A percentile compares a stretch with the other conserved stretches of the same genome.
phyloP scores from a whole-genome alignment of 305 asterid genomes.

The Salvia sclarea region DNA sequence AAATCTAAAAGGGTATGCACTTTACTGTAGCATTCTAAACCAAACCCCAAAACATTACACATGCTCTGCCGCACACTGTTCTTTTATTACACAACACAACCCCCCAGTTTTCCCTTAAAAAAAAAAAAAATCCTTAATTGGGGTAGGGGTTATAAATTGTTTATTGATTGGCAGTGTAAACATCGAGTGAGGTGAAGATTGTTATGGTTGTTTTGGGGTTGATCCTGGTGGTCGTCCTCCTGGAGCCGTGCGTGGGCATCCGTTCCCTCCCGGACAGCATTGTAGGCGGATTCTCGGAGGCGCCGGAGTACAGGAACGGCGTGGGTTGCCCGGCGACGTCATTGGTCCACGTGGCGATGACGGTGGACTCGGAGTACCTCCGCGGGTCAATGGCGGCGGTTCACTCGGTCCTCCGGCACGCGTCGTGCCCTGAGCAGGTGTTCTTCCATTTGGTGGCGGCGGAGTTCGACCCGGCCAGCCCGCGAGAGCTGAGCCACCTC shows the following conservation, averaged over 20 bases:
- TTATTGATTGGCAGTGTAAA: too few relatives aligned
- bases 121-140: too few relatives aligned
- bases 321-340: slow-evolving; percentile 49
- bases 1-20: not conserved
- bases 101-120: too few relatives aligned
- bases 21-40: not conserved
- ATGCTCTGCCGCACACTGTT: not conserved
- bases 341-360: slow-evolving; percentile 54
- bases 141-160: too few relatives aligned
- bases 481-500: slow-evolving; percentile 42
- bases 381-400: slow-evolving; percentile 61
- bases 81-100: too few relatives aligned
- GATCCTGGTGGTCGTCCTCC: slow-evolving; percentile 29
- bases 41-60: not conserved
- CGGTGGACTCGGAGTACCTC: slow-evolving; percentile 50
- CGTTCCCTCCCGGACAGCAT: slow-evolving; percentile 57
- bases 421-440: slow-evolving; percentile 49
- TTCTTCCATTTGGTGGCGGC: slow-evolving; percentile 49
- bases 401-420: slow-evolving; percentile 55
- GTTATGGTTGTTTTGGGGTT: slow-evolving; percentile 43
- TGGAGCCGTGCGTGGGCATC: slow-evolving; percentile 45
- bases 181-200: too few relatives aligned
- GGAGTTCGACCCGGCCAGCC: slow-evolving; percentile 43
- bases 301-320: slow-evolving; percentile 86
- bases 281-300: slow-evolving; percentile 57